A percentile compares a stretch with the other conserved stretches of the same genome.
Conservation (phyloP, 768 basidiomycete species). For the Lentinula aciculospora region DNA sequence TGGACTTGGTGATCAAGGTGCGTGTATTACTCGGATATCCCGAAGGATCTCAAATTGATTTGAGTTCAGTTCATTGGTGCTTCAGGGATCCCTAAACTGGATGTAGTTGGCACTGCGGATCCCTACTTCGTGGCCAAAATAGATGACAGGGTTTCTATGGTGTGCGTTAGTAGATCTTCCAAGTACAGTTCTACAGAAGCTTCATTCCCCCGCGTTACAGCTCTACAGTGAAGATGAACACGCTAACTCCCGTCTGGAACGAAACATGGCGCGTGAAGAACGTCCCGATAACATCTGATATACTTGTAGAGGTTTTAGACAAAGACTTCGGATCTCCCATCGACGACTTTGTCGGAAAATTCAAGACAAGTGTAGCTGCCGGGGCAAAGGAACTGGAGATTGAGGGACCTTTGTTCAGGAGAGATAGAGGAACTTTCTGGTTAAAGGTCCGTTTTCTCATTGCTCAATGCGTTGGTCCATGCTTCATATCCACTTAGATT, state of each 20-base stretch:
- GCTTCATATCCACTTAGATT: constrained; percentile 35
- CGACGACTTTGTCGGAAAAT: constrained; percentile 63
- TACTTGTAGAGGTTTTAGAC: constrained; percentile 56
- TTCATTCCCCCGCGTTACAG: constrained; percentile 27
- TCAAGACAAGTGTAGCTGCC: constrained; percentile 43
- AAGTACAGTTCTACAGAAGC: not conserved
- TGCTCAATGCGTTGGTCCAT: not conserved
- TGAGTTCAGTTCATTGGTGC: constrained; percentile 62
- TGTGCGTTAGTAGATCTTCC: constrained; percentile 33
- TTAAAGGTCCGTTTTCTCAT: constrained; percentile 42
- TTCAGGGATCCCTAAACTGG: constrained; percentile 63
- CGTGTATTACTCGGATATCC: not conserved
- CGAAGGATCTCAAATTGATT: not conserved
- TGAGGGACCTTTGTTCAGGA: constrained; percentile 42
- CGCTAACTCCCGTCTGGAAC: constrained; percentile 70
- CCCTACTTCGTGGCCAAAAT: constrained; percentile 70
- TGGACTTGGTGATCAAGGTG: constrained; percentile 57
- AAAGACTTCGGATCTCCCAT: constrained; percentile 54
- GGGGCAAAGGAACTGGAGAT: constrained; percentile 65
- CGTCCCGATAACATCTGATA: constrained; percentile 54
- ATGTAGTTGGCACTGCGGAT: constrained; percentile 57
- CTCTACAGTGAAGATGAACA: constrained; percentile 57
- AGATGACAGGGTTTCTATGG: constrained; percentile 57
- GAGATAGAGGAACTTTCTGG: constrained; percentile 59
- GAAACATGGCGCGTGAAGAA: constrained; percentile 71